phyloP scores from a whole-genome alignment of 805 yeast species.

The Priceomyces haplophilus region DNA sequence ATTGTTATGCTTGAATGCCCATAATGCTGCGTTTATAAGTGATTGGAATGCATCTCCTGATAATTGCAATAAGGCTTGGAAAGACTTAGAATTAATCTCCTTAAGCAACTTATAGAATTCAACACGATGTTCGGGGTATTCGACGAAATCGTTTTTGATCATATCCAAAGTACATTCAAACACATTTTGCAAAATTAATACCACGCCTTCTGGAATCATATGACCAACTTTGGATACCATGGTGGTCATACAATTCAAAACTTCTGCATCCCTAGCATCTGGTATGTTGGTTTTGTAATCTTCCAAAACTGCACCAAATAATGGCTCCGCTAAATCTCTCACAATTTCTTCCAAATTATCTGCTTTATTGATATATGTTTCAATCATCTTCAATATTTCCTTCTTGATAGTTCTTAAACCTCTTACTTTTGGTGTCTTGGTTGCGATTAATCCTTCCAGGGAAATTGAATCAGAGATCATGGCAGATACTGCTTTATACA shows the following conservation, averaged over 20 bases:
- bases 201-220: slow-evolving; percentile 85
- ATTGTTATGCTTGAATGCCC: slow-evolving; percentile 98
- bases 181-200: slow-evolving; percentile 80
- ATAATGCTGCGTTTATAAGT: slow-evolving; percentile 87
- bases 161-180: slow-evolving; percentile 92
- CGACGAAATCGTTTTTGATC: slow-evolving; percentile 94
- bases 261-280: slow-evolving; percentile 97
- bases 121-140: slow-evolving; percentile 96
- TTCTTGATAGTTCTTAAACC: slow-evolving; percentile 95
- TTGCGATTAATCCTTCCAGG: slow-evolving; percentile 78
- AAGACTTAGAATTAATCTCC: slow-evolving; percentile 81
- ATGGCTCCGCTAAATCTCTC: slow-evolving; percentile 74
- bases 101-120: slow-evolving; percentile 89
- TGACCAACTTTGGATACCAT: slow-evolving; percentile 84
- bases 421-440: slow-evolving; percentile 92
- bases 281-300: slow-evolving; percentile 89
- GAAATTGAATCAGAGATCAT: slow-evolving; percentile 82
- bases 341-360: slow-evolving; percentile 83
- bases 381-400: slow-evolving; percentile 85
- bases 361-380: slow-evolving; percentile 83
- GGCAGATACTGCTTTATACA: slow-evolving; percentile 83
- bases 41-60: slow-evolving; percentile 91
- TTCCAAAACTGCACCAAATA: slow-evolving; percentile 79
- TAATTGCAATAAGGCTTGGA: slow-evolving; percentile 79
- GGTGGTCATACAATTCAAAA: slow-evolving; percentile 89